Evolutionary conservation across 2,329 filamentous ascomycete species (phyloP), one percentile per base, ranked within the genome.

Genomic region (Scleromitrula shiraiana): DNA sequence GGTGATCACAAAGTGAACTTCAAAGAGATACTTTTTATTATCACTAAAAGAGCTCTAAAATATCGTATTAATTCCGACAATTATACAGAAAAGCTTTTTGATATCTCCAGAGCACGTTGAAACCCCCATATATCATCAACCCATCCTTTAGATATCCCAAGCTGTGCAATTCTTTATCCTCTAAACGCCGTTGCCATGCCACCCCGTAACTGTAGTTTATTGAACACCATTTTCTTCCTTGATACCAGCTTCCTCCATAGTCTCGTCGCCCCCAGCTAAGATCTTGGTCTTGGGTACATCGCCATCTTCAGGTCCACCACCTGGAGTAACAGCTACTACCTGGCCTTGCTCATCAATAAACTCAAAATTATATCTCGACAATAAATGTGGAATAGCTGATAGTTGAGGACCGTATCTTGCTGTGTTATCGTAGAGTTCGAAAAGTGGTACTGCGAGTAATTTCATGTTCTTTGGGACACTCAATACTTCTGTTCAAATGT

Each of bases 391-490:
- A 49, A 98, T 97, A 1, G 93, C 93, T 1, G 90, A 95, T 14
- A 98, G 80, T 65, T 98, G 93, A 4, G 93, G 93, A 0, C 93
- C 93, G 65, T 98, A 98, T 51, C 93, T 77, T 10, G 84, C 85
- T 0, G 88, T 95, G 68, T 98, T 98, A 63, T 98, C 93, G 72
- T 98, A 98, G 32, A 98, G 80, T 70, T 98, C 93, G 68, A 97
- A 97, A 1, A 98, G 76, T 0, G 93, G 93, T 1, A 98, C 93
- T 1, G 93, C 93, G 33, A 98, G 83, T 20, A 98, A 81, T 67
- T 98, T 98, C 93, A 98, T 97, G 70, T 98, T 98, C 73, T 98
- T 98, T 0, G 93, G 93, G 7, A 98, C 93, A 62, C 87, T 94
- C 36, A 98, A 77, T 12, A 97, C 86, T 71, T 96, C 89, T 95